phyloP scores from a whole-genome alignment of 352 stramenopile genomes.

The Phytophthora ramorum region DNA sequence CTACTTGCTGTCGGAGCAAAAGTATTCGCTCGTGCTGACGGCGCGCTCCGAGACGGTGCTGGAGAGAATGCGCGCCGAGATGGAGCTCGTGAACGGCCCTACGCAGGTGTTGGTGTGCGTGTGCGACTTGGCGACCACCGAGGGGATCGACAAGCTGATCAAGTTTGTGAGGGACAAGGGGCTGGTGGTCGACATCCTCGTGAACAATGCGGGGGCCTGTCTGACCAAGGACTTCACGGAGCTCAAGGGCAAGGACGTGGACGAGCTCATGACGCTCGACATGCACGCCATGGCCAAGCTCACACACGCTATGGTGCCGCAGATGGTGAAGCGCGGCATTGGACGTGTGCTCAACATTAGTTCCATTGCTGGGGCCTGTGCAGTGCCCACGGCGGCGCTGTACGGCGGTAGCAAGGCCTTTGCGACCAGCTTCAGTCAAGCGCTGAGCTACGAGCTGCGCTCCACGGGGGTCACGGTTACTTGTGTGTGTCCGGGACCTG shows the following conservation, averaged over 20 bases:
- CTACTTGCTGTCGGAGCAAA: constrained; percentile 79
- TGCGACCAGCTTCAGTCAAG: constrained; percentile 76
- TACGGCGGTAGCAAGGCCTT: constrained; percentile 86
- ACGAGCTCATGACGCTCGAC: constrained; percentile 76
- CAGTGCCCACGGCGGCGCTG: constrained; percentile 70
- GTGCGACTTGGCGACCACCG: constrained; percentile 60
- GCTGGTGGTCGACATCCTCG: constrained; percentile 80
- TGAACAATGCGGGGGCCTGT: constrained; percentile 81
- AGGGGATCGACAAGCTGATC: constrained; percentile 65
- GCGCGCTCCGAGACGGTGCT: constrained; percentile 66
- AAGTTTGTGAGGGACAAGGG: constrained; percentile 64
- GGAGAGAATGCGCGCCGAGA: constrained; percentile 74
- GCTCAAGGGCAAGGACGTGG: constrained; percentile 48
- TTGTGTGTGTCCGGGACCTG: constrained; percentile 71
- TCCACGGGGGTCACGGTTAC: constrained; percentile 80
- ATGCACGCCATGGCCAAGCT: constrained; percentile 68
- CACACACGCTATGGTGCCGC: constrained; percentile 67
- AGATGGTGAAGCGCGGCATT: constrained; percentile 73
- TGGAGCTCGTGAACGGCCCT: constrained; percentile 75
- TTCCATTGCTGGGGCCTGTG: constrained; percentile 55
- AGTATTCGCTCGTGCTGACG: constrained; percentile 80
- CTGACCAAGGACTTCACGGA: constrained; percentile 53
- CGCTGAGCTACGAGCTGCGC: constrained; percentile 84
- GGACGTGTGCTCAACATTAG: constrained; percentile 88
- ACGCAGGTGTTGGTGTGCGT: constrained; percentile 64